Conservation (phyloP, 139 green algal genomes). For the Closterium sp. region DNA sequence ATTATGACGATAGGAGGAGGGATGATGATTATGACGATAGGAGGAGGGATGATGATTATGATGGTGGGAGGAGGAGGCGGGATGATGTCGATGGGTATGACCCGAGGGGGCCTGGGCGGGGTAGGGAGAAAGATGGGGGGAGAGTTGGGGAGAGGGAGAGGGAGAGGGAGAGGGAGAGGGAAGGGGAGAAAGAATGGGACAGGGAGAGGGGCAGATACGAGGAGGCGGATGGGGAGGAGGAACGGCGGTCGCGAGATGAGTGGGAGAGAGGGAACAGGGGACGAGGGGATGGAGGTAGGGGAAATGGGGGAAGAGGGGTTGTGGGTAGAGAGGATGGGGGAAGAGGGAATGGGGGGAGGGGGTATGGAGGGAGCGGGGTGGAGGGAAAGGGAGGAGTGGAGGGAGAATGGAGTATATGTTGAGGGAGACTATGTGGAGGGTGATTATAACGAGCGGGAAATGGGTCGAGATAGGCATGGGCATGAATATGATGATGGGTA, state of each 20-base stretch:
- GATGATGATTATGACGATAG: not conserved
- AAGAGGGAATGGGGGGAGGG: not conserved
- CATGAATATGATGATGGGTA: too few species aligned
- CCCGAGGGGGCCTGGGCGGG: not conserved
- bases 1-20: not conserved
- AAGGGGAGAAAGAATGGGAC: not conserved
- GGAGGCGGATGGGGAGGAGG: not conserved
- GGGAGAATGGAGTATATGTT: too few species aligned
- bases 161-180: not conserved
- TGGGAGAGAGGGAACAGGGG: not conserved
- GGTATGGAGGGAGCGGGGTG: not conserved
- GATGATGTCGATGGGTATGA: not conserved
- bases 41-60: not conserved
- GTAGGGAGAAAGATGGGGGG: not conserved
- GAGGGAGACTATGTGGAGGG: not conserved
- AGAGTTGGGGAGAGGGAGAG: not conserved
- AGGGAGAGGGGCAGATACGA: not conserved
- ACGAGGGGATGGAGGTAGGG: not conserved
- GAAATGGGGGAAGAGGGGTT: not conserved
- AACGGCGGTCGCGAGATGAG: not conserved
- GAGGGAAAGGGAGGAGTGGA: too few species aligned
- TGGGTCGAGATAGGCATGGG: not conserved
- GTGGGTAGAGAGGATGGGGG: not conserved
- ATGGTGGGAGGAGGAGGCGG: not conserved
- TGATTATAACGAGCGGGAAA: too few species aligned